These are phyloP conservation scores for Yamadazyma conglobata DNA, from an alignment of 1,139 yeast species.

Conservation along the genomic window DNA sequence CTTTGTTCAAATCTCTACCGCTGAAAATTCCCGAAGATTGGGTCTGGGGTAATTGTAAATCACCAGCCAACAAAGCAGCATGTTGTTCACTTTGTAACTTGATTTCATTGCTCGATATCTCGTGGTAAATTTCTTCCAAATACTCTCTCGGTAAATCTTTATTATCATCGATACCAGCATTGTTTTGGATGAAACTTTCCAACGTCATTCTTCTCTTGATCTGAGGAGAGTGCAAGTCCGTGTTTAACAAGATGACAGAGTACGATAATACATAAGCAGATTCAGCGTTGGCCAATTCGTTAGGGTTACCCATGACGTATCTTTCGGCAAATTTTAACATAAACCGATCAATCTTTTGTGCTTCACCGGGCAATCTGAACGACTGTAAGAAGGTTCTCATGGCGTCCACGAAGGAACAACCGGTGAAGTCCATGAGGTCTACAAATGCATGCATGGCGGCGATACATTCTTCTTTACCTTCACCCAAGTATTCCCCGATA, in stretches of 20 bases:
- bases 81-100: constrained; percentile 92
- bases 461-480: constrained; percentile 74
- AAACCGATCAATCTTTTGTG: constrained; percentile 94
- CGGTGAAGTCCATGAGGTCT: constrained; percentile 76
- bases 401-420: constrained; percentile 75
- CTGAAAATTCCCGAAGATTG: constrained; percentile 65
- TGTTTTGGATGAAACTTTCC: constrained; percentile 81
- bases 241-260: constrained; percentile 88
- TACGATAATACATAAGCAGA: constrained; percentile 91
- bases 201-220: constrained; percentile 82
- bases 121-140: constrained; percentile 65
- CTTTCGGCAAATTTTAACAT: constrained; percentile 97
- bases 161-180: constrained; percentile 92
- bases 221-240: constrained; percentile 90
- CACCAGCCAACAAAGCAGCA: constrained; percentile 79
- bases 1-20: constrained; percentile 71
- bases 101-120: constrained; percentile 80
- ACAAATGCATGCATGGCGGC: constrained; percentile 93
- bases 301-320: constrained; percentile 83
- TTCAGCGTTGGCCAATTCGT: constrained; percentile 84
- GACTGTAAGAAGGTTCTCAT: constrained; percentile 79
- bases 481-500: constrained; percentile 91
- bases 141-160: constrained; percentile 76
- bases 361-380: constrained; percentile 95
- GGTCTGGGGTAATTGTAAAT: constrained; percentile 33